phyloP scores from a whole-genome alignment of 1,284 basidiomycete species.

The Fomes fomentarius region DNA sequence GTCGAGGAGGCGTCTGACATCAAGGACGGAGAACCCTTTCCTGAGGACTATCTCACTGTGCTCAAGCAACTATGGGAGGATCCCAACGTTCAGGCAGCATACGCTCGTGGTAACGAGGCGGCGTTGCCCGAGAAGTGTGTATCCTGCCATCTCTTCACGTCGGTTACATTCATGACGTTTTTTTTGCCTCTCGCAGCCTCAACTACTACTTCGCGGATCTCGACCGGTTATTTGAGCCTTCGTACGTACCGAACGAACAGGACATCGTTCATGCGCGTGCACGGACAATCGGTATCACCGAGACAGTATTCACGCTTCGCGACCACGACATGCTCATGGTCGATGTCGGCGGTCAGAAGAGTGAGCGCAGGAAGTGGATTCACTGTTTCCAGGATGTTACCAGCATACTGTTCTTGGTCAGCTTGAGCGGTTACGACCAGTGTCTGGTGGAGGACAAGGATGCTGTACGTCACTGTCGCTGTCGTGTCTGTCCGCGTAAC shows the following conservation, averaged over 20 bases:
- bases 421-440: constrained; percentile 89
- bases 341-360: constrained; percentile 91
- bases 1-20: constrained; percentile 75
- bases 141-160: constrained; percentile 1
- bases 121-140: constrained; percentile 87
- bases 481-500: neutral
- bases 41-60: constrained; percentile 62
- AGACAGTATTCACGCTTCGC: constrained; percentile 81
- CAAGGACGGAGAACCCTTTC: constrained; percentile 81
- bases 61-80: constrained; percentile 83
- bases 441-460: constrained; percentile 93
- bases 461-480: constrained; percentile 58
- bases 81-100: constrained; percentile 72
- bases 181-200: constrained; percentile 43
- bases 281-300: constrained; percentile 93
- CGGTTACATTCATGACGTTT: constrained; percentile 10
- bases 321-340: constrained; percentile 86
- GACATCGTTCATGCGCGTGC: constrained; percentile 88
- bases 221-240: constrained; percentile 75
- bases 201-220: constrained; percentile 79
- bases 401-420: constrained; percentile 86
- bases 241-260: constrained; percentile 77
- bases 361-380: constrained; percentile 89
- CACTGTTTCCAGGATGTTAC: constrained; percentile 88
- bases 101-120: constrained; percentile 80